Conservation (phyloP, 805 yeast genomes). For the Ogataea corticis region DNA sequence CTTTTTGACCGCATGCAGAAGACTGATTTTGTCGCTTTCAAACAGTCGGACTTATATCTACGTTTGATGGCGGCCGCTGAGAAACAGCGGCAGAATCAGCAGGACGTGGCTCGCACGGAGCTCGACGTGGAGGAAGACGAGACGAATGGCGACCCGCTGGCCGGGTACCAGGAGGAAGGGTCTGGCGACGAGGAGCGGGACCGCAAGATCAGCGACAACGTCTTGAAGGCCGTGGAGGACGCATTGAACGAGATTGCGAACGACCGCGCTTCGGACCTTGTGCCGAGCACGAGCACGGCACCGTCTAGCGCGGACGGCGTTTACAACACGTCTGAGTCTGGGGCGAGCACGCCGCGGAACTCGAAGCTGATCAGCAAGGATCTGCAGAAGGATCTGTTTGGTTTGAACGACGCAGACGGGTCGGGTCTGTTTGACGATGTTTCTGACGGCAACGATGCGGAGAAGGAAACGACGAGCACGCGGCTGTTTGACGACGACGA, state of each 20-base stretch:
- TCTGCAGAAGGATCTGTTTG: conserved; percentile 35
- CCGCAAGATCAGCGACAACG: conserved; percentile 32
- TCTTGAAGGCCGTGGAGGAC: conserved; percentile 35
- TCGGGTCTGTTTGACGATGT: conserved; percentile 24
- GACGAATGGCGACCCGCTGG: conserved; percentile 34
- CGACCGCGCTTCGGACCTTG: conserved; percentile 16
- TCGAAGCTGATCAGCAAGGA: conserved; percentile 32
- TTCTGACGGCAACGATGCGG: conserved; percentile 25
- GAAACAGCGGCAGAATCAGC: conserved; percentile 6
- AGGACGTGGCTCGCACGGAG: conserved; percentile 1
- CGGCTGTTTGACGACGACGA: conserved; percentile 36
- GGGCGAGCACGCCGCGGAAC: conserved; percentile 19
- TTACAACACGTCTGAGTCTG: conserved; percentile 11
- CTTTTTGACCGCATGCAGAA: conserved; percentile 51
- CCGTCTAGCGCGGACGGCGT: conserved; percentile 16
- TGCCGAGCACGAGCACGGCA: conserved; percentile 4
- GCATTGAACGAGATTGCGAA: conserved; percentile 63
- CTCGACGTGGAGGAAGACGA: conserved; percentile 22
- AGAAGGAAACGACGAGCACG: conserved; percentile 19
- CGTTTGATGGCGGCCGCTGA: conserved; percentile 49
- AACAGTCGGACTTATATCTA: conserved; percentile 54
- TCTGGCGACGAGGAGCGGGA: conserved; percentile 36
- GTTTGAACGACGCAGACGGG: conserved; percentile 18
- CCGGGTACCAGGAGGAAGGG: conserved; percentile 31
- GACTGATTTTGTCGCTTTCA: conserved; percentile 59